Percentiles rank a stretch among this genome's conserved stretches.
These are phyloP conservation scores for Cajanus cajan DNA, from an alignment of 306 rosid species.

Conservation along the genomic window DNA sequence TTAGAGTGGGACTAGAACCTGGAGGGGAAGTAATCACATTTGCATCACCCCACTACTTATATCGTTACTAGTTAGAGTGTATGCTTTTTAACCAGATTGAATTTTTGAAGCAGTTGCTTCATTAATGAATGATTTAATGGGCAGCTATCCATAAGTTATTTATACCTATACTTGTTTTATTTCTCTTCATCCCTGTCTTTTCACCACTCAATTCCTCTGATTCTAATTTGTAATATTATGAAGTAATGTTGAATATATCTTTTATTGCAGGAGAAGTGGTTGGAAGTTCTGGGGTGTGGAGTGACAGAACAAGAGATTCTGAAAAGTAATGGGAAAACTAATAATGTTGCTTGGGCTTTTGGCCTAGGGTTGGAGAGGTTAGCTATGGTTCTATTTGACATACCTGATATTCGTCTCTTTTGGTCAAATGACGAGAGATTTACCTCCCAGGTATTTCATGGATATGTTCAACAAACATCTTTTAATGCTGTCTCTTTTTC, in stretches of 20 bases:
- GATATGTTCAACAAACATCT: constrained; percentile 23
- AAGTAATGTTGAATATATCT: constrained; percentile 11
- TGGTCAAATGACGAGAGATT: constrained; percentile 94
- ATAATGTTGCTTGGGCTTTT: constrained; percentile 97
- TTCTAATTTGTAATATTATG: neutral
- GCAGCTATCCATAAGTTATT: neutral
- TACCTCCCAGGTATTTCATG: constrained; percentile 80
- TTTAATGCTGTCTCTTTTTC: constrained; percentile 2
- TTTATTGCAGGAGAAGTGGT: constrained; percentile 74
- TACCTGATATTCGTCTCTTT: constrained; percentile 94
- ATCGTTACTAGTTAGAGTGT: neutral
- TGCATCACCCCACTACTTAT: constrained; percentile 7
- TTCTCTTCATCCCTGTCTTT: neutral
- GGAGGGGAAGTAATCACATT: neutral
- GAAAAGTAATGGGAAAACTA: constrained; percentile 64
- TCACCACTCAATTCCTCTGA: neutral
- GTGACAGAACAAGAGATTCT: constrained; percentile 96
- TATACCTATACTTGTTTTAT: neutral
- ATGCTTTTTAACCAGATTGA: neutral
- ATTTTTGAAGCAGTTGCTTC: constrained; percentile 2
- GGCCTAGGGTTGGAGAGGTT: constrained; percentile 96
- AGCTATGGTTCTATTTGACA: constrained; percentile 98
- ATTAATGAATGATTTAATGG: neutral
- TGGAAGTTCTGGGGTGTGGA: constrained; percentile 97
- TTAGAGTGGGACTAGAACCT: neutral